Evolutionary conservation across 371 early-diverging fungal species (phyloP), one percentile per base, ranked within the genome.

Genomic region (Apophysomyces elegans): DNA sequence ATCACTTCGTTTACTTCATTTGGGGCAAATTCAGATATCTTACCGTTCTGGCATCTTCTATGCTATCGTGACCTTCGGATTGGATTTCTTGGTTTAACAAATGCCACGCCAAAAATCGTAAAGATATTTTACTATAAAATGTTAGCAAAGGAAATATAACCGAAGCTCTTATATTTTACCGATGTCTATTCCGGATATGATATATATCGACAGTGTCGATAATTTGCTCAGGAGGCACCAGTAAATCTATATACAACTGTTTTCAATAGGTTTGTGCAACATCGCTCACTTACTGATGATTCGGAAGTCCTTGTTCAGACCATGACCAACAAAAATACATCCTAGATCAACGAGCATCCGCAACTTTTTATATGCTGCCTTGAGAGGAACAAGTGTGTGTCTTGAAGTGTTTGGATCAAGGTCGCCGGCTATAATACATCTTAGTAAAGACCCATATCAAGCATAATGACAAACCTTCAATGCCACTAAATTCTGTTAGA

Each of bases 311-410:
- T 95, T 95, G 50, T 90, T 90, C 58, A 98, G 75, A 1, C 96
- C 97, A 65, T 98, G 98, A 0, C 98, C 98, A 21, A 98, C 90
- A 75, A 98, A 95, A 5, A 91, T 81, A 71, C 95, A 95, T 6
- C 94, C 94, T 58, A 91, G 69, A 75, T 98, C 97, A 0, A 96
- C 90, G 38, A 98, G 77, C 37, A 91, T 67, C 0, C 97, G 87
- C 38, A 98, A 84, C 62, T 96, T 93, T 70, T 90, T 91, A 77
- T 96, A 97, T 0, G 91, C 93, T 7, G 88, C 87, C 71, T 98
- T 97, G 50, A 95, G 83, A 3, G 95, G 89, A 2, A 96, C 94
- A 0, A 98, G 80, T 0, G 90, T 91, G 65, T 91, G 87, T 26
- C 80, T 85, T 6, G 95, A 94, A 0, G 75, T 69, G 1, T 64